Base-by-base conservation (phyloP, 495 filamentous ascomycete genomes). In the Aspergillus steynii region DNA sequence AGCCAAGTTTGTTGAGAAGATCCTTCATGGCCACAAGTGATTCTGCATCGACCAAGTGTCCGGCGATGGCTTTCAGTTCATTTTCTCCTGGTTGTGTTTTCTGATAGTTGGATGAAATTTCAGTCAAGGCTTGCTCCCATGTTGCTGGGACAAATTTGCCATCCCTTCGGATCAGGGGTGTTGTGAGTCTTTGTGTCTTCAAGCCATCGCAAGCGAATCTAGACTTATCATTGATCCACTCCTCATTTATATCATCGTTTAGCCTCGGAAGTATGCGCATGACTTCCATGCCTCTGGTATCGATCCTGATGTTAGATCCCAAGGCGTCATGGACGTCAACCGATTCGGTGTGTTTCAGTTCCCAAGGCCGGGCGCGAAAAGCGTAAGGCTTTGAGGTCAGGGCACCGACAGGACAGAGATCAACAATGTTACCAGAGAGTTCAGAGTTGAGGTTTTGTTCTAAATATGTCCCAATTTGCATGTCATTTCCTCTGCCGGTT, bases 171-270 rank as follows among this genome's bases (percentile, higher is more conserved):
- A 97, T 90, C 47, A 99, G 78, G 4, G 95, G 95, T 49, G 91
- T 95, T 34, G 95, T 97, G 27, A 99, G 81, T 59, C 95, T 83
- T 74, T 99, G 95, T 34, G 93, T 97, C 83, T 89, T 93, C 61
- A 99, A 79, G n/a, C 94, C 95, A 77, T 99, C 95, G 74, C 93
- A 97, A 7, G 95, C 94, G 75, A 98, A 99, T 32, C 95, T 85
- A 27, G 92, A 89, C 81, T 99, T 99, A 80, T 99, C 95, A 70
- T 97, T 94, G 70, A 99, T 97, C 95, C 95, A 99, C 77, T 98
- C 95, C 77, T 99, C 95, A 74, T 99, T 99, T 61, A 99, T 85
- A 71, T 98, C 93, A 66, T 99, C 95, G 71, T 98, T 99, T 53
- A 98, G 83, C 65, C 95, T 84, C 15, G 95, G 95, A 20, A 96